Conservation (phyloP, 176 grass and related monocot genomes). For the maize (Zea mays) region DNA sequence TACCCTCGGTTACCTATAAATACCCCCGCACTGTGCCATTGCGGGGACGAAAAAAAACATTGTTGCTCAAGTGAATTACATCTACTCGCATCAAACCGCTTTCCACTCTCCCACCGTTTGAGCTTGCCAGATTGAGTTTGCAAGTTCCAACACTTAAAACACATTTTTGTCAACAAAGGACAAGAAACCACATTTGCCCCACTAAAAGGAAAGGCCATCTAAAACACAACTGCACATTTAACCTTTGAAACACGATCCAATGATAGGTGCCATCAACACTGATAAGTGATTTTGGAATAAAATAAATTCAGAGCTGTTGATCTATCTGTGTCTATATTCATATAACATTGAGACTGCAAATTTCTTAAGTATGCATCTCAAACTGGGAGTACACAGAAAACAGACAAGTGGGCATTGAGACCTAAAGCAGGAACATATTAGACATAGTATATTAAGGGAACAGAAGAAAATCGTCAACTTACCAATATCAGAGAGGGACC, state of each 20-base stretch:
- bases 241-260: background rate
- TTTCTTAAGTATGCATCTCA: slow-evolving; percentile 14
- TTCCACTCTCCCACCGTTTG: too few relatives aligned
- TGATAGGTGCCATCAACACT: background rate
- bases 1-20: too few relatives aligned
- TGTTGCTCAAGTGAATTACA: too few relatives aligned
- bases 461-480: slow-evolving; percentile 28
- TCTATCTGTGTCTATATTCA: background rate
- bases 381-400: slow-evolving; percentile 13
- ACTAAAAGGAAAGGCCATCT: background rate
- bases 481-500: slow-evolving; percentile 73
- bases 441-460: background rate
- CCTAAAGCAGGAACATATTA: background rate
- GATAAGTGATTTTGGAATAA: slow-evolving; percentile 11
- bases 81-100: too few relatives aligned
- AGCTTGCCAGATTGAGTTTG: too few relatives aligned
- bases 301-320: background rate
- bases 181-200: slow-evolving; percentile 4
- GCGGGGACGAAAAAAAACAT: too few relatives aligned
- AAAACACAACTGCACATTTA: too few relatives aligned
- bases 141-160: background rate
- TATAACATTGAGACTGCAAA: background rate
- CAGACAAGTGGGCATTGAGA: background rate
- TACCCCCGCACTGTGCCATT: too few relatives aligned
- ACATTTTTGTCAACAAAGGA: background rate